phyloP scores from a whole-genome alignment of 2,329 filamentous ascomycete genomes.

The Penicillium sp. region DNA sequence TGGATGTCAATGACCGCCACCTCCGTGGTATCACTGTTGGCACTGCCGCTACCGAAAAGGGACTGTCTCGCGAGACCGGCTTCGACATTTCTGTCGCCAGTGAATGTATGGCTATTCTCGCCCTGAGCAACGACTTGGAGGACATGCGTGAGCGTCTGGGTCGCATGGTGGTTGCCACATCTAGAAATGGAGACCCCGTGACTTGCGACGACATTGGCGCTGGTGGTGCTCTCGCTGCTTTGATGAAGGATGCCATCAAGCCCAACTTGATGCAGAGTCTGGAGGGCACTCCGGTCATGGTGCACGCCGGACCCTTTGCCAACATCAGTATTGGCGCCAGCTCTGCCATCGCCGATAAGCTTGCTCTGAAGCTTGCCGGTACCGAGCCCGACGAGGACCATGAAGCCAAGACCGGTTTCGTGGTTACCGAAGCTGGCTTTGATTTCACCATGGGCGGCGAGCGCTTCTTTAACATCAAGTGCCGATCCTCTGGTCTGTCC shows the following conservation, averaged over 20 bases:
- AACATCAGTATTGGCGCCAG: conserved; percentile 98
- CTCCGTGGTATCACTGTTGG: conserved; percentile 86
- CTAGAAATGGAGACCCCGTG: conserved; percentile 78
- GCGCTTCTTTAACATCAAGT: conserved; percentile 99
- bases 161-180: conserved; percentile 91
- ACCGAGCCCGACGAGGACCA: conserved; percentile 89
- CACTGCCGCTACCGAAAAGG: conserved; percentile 84
- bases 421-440: conserved; percentile 95
- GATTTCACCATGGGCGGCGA: conserved; percentile 99
- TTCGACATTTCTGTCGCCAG: conserved; percentile 98
- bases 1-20: conserved; percentile 96
- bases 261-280: conserved; percentile 98
- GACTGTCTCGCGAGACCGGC: conserved; percentile 78
- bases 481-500: conserved; percentile 84
- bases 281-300: conserved; percentile 94
- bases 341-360: conserved; percentile 89
- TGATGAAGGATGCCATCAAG: conserved; percentile 99
- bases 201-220: conserved; percentile 95
- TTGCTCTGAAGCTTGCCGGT: conserved; percentile 91
- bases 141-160: conserved; percentile 94
- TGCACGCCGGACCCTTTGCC: conserved; percentile 94
- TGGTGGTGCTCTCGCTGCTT: conserved; percentile 83
- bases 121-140: conserved; percentile 77
- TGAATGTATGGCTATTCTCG: conserved; percentile 97
- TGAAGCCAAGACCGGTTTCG: conserved; percentile 78